Base-by-base conservation (phyloP, 2,329 filamentous ascomycete genomes). In the Clarireedia homoeocarpa region DNA sequence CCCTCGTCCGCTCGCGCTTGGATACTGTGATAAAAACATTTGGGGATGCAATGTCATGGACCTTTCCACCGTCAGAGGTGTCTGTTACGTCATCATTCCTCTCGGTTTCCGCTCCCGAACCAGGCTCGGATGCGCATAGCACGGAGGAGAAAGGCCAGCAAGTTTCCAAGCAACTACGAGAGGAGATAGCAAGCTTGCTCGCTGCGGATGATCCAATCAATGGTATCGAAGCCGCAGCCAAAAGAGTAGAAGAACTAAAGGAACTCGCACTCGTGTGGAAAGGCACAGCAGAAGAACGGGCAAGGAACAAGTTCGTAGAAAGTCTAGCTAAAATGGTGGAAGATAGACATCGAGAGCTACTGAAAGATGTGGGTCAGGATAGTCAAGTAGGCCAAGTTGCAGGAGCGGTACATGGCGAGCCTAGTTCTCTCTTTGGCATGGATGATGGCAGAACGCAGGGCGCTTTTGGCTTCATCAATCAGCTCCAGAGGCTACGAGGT, bases 41-140 rank as follows among this genome's bases (percentile, higher is more conserved):
- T 70, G 92, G 91, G 42, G 87, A 95, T 65, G 92, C 94, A 34
- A 96, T 97, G 89, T 87, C 95, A 64, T 97, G 95, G 79, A 87
- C 89, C 1, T 83, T 96, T 50, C 89, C 92, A 0, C 91, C 92
- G 0, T 95, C 89, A 0, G 91, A 96, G 68, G 73, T 91, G 12
- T 92, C 88, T 0, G 82, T 95, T 56, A 82, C 86, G 47, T 92
- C 89, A 0, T 91, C 88, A 0, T 91, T 96, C 66, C 83, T 96
- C 48, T 95, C 89, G 5, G 90, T 96, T 12, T 95, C 91, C 0
- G 89, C 88, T 0, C 91, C 92, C 0, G 88, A 92, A 55, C 80
- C 84, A 0, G 85, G 84, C 17, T 79, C 72, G 57, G 79, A 80
- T 62, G 77, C 78, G 62, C 80, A 88, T 59, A 86, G 82, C 64